Evolutionary conservation across 768 basidiomycete species (phyloP).

Genomic region (Tricholoma furcatifolium): DNA sequence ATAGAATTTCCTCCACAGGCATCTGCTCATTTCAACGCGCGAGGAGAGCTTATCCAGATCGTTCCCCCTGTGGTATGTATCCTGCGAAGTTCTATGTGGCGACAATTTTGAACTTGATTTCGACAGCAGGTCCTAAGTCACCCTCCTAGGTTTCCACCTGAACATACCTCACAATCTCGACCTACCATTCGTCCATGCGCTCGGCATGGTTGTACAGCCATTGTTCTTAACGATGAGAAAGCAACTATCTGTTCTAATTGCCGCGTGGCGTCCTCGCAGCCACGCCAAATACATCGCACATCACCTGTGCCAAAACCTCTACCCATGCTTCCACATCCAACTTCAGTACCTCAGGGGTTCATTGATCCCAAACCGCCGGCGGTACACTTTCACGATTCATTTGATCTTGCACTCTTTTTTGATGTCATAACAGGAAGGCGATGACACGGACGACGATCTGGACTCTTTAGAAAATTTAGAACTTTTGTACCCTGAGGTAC

Average conservation of each 20-base stretch:
- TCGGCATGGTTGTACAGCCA: conserved; percentile 10
- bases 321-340: background rate
- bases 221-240: background rate
- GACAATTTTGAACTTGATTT: background rate
- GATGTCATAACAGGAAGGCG: background rate
- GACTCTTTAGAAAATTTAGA: conserved; percentile 9
- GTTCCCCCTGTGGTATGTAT: background rate
- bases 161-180: background rate
- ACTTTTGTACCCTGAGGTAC: conserved; percentile 18
- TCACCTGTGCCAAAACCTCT: background rate
- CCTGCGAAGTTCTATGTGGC: background rate
- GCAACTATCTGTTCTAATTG: conserved; percentile 10
- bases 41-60: conserved; percentile 14
- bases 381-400: background rate
- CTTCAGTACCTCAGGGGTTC: background rate
- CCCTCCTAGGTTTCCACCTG: background rate
- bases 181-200: conserved; percentile 4
- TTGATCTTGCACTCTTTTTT: background rate
- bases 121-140: background rate
- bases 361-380: background rate
- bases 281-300: background rate
- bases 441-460: background rate
- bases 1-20: background rate
- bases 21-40: conserved; percentile 18
- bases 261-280: background rate